Conservation (phyloP, 352 stramenopile species). For the Phytophthora pisi region DNA sequence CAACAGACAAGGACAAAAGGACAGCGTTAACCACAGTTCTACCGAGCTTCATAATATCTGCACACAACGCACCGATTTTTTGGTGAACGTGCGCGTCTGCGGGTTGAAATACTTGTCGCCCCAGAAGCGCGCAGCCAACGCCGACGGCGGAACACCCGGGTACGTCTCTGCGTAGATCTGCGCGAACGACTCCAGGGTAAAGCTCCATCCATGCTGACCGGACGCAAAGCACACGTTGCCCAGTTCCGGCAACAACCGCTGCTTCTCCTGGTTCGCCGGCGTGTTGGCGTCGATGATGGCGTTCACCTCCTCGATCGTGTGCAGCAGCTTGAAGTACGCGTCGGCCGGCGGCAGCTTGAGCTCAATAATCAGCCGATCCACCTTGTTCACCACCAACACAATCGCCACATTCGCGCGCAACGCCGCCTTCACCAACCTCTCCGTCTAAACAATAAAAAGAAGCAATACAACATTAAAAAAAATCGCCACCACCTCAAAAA, state of each 20-base stretch:
- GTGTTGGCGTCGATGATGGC: constrained; percentile 83
- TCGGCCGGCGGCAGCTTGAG: constrained; percentile 97
- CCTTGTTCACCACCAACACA: constrained; percentile 96
- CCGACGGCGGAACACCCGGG: constrained; percentile 71
- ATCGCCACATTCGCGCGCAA: constrained; percentile 91
- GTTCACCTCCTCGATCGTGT: constrained; percentile 98
- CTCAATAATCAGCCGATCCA: constrained; percentile 99
- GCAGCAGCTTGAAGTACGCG: constrained; percentile 98
- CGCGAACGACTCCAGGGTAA: constrained; percentile 97
- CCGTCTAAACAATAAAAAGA: constrained; percentile 76
- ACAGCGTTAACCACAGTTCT: background rate
- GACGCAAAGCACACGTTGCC: constrained; percentile 99
- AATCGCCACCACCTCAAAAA: background rate
- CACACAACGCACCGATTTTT: constrained; percentile 67
- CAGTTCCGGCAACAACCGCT: constrained; percentile 89
- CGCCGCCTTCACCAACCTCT: constrained; percentile 94
- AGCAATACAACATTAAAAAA: constrained; percentile 1
- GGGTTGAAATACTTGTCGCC: constrained; percentile 97
- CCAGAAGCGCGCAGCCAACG: constrained; percentile 95
- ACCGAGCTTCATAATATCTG: background rate
- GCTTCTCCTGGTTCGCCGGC: constrained; percentile 42
- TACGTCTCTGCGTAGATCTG: constrained; percentile 80
- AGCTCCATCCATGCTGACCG: constrained; percentile 96
- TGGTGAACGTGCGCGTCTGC: constrained; percentile 92
- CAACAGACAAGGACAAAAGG: constrained; percentile 8